Evolutionary conservation across 441 rosid genomes (phyloP).

Genomic region (Jatropha podagrica): DNA sequence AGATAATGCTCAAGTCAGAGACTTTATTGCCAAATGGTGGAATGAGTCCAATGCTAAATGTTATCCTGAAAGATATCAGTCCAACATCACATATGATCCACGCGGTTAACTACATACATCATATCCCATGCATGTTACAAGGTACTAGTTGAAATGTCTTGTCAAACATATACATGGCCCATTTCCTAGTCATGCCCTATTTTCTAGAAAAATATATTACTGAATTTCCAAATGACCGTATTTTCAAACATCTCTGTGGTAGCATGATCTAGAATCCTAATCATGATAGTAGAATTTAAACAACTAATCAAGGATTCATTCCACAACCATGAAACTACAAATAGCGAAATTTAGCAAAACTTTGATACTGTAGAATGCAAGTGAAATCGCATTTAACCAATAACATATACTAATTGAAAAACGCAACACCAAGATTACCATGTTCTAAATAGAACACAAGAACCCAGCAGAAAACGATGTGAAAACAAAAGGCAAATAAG

Average conservation of each 20-base stretch:
- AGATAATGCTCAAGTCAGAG: background rate
- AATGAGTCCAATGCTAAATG: background rate
- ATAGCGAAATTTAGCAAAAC: background rate
- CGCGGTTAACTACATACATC: background rate
- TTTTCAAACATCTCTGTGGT: background rate
- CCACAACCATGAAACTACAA: background rate
- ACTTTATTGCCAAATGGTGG: background rate
- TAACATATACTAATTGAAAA: too few relatives aligned
- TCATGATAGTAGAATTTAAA: background rate
- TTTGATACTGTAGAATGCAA: too few relatives aligned
- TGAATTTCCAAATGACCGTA: background rate
- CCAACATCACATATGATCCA: background rate
- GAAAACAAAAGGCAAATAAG: conserved; percentile 38
- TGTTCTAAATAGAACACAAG: too few relatives aligned
- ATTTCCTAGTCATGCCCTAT: background rate
- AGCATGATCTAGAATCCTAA: background rate
- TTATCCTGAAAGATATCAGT: background rate
- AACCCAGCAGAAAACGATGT: conserved; percentile 21
- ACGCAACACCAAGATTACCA: too few relatives aligned
- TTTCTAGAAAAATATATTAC: background rate
- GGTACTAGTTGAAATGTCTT: background rate
- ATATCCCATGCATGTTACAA: background rate
- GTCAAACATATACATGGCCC: background rate
- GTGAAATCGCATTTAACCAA: too few relatives aligned
- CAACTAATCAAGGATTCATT: background rate